Conservation (phyloP, 2,329 filamentous ascomycete genomes). For the Paradendryphiella salina region DNA sequence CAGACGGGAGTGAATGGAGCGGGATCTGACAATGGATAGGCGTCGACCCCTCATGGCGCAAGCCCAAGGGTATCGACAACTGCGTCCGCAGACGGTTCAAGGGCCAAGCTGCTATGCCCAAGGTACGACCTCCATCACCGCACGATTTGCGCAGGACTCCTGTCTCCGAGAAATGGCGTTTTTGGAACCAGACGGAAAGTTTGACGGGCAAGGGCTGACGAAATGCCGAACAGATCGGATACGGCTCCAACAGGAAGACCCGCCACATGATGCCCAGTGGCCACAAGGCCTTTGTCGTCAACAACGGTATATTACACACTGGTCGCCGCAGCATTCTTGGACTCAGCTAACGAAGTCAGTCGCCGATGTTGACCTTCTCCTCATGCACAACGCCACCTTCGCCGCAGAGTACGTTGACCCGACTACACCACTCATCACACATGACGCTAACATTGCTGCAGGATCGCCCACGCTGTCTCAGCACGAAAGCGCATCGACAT, state of each 20-base stretch:
- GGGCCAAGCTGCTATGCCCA: slow-evolving; percentile 94
- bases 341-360: slow-evolving; percentile 43
- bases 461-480: slow-evolving; percentile 97
- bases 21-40: slow-evolving; percentile 40
- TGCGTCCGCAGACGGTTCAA: slow-evolving; percentile 96
- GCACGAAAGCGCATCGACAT: slow-evolving; percentile 99
- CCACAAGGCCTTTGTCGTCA: slow-evolving; percentile 99
- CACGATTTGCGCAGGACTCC: neutral
- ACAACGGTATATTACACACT: slow-evolving; percentile 63
- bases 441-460: slow-evolving; percentile 47
- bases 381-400: slow-evolving; percentile 99
- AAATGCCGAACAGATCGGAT: slow-evolving; percentile 75
- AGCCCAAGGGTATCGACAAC: slow-evolving; percentile 99
- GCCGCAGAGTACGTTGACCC: slow-evolving; percentile 81
- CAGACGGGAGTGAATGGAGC: slow-evolving; percentile 11
- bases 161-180: neutral
- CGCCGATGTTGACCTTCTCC: slow-evolving; percentile 92
- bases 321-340: neutral
- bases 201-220: slow-evolving; percentile 34
- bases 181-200: neutral
- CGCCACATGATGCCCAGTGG: slow-evolving; percentile 98
- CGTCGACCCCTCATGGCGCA: slow-evolving; percentile 90
- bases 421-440: neutral
- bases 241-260: slow-evolving; percentile 99
- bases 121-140: slow-evolving; percentile 65